Evolutionary conservation across 768 basidiomycete species (phyloP).

Genomic region (Neoboletus brunneissimus): DNA sequence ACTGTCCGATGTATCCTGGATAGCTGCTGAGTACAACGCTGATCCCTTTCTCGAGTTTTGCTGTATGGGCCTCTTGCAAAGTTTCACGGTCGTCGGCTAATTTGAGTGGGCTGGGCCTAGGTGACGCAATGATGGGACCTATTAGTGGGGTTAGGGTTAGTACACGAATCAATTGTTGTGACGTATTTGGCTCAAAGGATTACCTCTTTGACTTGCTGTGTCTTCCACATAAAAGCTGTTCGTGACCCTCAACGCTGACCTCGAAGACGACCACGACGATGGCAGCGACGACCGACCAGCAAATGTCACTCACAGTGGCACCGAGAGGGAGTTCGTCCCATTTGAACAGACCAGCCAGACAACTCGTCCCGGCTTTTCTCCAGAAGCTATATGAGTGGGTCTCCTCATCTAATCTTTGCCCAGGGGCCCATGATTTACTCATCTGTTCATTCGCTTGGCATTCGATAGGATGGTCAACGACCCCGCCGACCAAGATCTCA

Average conservation of each 20-base stretch:
- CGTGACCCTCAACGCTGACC: constrained; percentile 1
- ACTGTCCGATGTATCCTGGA: not conserved
- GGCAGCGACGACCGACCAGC: constrained; percentile 51
- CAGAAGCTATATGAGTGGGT: constrained; percentile 90
- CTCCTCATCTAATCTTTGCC: constrained; percentile 12
- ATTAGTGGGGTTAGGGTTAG: constrained; percentile 5
- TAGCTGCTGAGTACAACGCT: no score
- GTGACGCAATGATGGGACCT: not conserved
- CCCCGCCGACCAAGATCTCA: constrained; percentile 73
- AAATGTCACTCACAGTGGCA: constrained; percentile 54
- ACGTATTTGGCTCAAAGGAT: constrained; percentile 11
- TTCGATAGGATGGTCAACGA: constrained; percentile 85
- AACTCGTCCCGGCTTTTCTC: constrained; percentile 76
- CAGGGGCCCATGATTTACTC: constrained; percentile 8
- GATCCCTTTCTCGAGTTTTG: not conserved
- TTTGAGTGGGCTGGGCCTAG: not conserved
- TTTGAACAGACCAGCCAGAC: constrained; percentile 45
- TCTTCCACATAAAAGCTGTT: constrained; percentile 4
- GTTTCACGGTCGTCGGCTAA: not conserved
- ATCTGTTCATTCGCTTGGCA: constrained; percentile 3
- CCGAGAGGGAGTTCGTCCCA: constrained; percentile 38
- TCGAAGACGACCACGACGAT: constrained; percentile 16
- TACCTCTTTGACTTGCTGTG: constrained; percentile 17
- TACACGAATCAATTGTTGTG: constrained; percentile 5
- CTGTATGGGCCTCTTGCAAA: not conserved